Conservation (phyloP, 129 eudicot genomes). For the Arctium minus region DNA sequence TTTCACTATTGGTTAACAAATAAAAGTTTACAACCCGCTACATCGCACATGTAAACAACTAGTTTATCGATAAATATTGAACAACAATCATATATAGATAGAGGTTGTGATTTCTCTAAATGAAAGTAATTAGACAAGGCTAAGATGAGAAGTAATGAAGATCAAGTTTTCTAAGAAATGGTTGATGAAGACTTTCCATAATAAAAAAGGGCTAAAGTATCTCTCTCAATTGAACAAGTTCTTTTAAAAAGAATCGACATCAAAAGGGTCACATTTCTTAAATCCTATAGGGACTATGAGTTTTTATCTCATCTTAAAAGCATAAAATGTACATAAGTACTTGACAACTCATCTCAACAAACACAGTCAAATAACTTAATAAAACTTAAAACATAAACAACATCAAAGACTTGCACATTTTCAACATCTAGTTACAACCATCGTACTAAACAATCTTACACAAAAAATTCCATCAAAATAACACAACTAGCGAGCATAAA, state of each 20-base stretch:
- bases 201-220: background rate
- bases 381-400: background rate
- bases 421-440: background rate
- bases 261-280: background rate
- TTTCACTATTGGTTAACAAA: background rate
- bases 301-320: background rate
- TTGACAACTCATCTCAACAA: background rate
- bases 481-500: background rate
- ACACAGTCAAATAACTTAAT: background rate
- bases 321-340: background rate
- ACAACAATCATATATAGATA: background rate
- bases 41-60: background rate
- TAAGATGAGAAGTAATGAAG: background rate
- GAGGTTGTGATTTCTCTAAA: background rate
- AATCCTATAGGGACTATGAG: background rate
- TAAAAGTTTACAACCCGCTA: background rate
- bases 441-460: background rate
- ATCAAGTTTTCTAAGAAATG: background rate
- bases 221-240: background rate
- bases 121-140: background rate
- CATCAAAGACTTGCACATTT: too few species aligned
- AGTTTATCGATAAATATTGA: background rate
- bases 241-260: background rate
- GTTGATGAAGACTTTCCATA: background rate
- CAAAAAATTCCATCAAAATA: background rate